phyloP scores from a whole-genome alignment of 495 filamentous ascomycete genomes.

The Annulohypoxylon moriforme region DNA sequence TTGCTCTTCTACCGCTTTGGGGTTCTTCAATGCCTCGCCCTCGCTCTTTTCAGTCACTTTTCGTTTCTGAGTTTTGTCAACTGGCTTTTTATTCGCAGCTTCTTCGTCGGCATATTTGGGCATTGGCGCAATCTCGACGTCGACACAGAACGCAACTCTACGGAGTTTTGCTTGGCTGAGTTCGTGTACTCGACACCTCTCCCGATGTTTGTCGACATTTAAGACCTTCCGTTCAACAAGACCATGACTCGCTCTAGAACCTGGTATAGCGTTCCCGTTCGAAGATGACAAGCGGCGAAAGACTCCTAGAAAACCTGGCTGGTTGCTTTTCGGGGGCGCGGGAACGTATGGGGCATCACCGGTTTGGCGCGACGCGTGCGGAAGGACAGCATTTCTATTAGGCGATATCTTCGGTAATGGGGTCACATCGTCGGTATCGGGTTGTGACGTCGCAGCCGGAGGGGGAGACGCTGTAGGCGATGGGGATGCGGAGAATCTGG shows the following conservation, averaged over 20 bases:
- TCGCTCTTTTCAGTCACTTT: constrained; percentile 77
- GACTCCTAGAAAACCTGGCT: constrained; percentile 82
- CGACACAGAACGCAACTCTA: constrained; percentile 92
- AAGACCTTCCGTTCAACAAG: constrained; percentile 81
- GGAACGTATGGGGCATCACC: constrained; percentile 73
- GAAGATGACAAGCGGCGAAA: constrained; percentile 84
- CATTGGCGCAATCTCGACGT: constrained; percentile 89
- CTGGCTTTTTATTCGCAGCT: constrained; percentile 45
- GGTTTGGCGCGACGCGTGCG: constrained; percentile 59
- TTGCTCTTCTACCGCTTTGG: constrained; percentile 66
- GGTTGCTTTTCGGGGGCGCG: constrained; percentile 69
- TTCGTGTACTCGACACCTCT: constrained; percentile 82
- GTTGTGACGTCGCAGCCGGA: constrained; percentile 54
- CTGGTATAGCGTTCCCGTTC: constrained; percentile 57
- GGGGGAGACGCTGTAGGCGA: constrained; percentile 57
- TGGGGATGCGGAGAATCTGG: constrained; percentile 85
- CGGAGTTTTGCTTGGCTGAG: constrained; percentile 83
- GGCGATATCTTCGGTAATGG: constrained; percentile 66
- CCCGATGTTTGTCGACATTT: constrained; percentile 84
- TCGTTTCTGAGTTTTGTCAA: constrained; percentile 69
- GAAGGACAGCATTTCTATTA: constrained; percentile 64
- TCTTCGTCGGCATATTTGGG: constrained; percentile 66
- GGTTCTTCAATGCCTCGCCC: constrained; percentile 72
- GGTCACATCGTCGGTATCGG: constrained; percentile 64
- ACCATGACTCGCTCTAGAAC: constrained; percentile 59